A percentile compares a stretch with the other conserved stretches of the same genome.
phyloP scores from a whole-genome alignment of 495 filamentous ascomycete species.

The Neurospora sp. region DNA sequence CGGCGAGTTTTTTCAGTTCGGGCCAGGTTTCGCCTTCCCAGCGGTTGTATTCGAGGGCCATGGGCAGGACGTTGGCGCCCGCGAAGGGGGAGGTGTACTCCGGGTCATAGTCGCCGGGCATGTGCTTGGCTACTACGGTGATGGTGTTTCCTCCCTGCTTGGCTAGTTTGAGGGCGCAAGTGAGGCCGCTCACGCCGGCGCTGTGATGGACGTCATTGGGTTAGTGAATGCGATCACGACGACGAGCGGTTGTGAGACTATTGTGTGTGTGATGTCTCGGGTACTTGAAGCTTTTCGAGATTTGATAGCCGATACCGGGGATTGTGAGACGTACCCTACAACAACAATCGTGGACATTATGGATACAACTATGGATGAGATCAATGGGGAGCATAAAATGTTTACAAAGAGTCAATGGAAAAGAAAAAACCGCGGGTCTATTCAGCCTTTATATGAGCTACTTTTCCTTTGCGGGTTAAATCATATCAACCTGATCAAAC shows the following conservation, averaged over 20 bases:
- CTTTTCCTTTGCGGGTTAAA: not conserved
- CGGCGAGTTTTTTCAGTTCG: constrained; percentile 52
- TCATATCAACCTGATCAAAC: not conserved
- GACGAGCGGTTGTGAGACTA: not conserved
- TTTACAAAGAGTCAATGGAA: not conserved
- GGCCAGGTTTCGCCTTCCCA: constrained; percentile 65
- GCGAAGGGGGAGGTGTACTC: constrained; percentile 96
- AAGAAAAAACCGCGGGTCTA: not conserved
- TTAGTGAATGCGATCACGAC: not conserved
- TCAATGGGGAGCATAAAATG: not conserved
- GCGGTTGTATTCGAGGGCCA: constrained; percentile 29
- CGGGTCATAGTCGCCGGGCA: constrained; percentile 97
- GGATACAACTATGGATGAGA: too few relatives aligned
- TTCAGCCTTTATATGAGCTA: not conserved
- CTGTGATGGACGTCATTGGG: constrained; percentile 31
- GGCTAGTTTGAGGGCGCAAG: constrained; percentile 78
- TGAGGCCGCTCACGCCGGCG: constrained; percentile 85
- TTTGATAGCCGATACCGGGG: not conserved
- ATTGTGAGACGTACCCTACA: not conserved
- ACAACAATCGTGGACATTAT: not conserved
- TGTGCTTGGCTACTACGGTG: constrained; percentile 86
- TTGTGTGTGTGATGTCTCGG: not conserved
- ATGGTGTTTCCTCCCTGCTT: constrained; percentile 53
- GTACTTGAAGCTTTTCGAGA: not conserved
- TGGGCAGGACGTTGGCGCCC: constrained; percentile 81